phyloP scores from a whole-genome alignment of 495 filamentous ascomycete species.

The Xylaria cubensis region DNA sequence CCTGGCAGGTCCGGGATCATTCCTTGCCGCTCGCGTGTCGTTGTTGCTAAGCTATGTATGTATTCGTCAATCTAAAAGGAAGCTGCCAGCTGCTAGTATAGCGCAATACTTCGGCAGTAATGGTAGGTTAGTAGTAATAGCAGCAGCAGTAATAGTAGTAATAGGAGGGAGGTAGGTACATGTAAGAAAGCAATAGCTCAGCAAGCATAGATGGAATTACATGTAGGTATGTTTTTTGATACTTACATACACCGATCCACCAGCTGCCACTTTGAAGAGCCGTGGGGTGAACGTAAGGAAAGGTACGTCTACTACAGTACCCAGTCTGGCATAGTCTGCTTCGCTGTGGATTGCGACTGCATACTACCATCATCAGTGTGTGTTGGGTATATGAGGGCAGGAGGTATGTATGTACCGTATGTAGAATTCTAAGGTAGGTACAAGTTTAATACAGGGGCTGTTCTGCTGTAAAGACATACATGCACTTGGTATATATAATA shows the following conservation, averaged over 20 bases:
- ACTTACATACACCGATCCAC: slow-evolving; percentile 25
- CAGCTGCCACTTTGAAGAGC: slow-evolving; percentile 9
- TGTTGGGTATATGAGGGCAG: neutral
- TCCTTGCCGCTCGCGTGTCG: slow-evolving; percentile 18
- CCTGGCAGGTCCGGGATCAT: slow-evolving; percentile 1
- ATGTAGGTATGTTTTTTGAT: slow-evolving; percentile 10
- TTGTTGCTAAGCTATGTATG: neutral
- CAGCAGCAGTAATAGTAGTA: neutral
- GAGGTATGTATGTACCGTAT: neutral
- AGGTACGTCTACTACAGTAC: neutral
- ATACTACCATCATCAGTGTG: neutral
- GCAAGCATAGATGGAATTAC: slow-evolving; percentile 17
- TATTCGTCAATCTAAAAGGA: neutral
- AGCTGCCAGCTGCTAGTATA: slow-evolving; percentile 23
- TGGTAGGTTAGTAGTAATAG: neutral
- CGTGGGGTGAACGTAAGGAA: slow-evolving; percentile 14
- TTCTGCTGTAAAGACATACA: neutral
- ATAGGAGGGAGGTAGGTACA: neutral
- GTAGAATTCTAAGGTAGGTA: neutral
- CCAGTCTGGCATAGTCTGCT: neutral
- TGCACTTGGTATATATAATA: neutral
- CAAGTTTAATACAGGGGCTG: neutral
- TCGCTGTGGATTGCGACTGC: neutral
- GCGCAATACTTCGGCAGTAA: slow-evolving; percentile 4
- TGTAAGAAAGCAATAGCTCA: slow-evolving; percentile 6